Evolutionary conservation across 1,284 basidiomycete species (phyloP).

Genomic region (Lignosus rhinocerotis): DNA sequence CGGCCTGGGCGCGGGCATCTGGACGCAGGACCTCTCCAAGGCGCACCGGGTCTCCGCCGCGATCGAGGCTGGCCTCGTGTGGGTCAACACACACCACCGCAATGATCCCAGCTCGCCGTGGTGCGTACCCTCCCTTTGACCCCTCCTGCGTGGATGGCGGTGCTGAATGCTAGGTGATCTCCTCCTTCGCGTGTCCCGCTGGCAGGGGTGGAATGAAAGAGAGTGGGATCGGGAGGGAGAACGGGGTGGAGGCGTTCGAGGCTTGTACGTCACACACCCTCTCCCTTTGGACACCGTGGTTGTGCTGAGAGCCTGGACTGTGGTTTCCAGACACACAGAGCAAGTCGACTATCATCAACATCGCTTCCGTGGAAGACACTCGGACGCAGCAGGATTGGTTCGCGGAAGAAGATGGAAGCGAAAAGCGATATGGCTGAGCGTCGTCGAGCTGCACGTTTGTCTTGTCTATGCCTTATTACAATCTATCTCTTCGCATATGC

Average conservation of each 20-base stretch:
- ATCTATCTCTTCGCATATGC: not conserved
- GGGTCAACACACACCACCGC: constrained; percentile 86
- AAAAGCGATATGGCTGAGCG: constrained; percentile 34
- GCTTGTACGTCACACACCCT: constrained; percentile 51
- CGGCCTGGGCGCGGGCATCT: constrained; percentile 78
- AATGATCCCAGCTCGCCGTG: constrained; percentile 88
- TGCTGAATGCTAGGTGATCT: not conserved
- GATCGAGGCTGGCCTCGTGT: constrained; percentile 75
- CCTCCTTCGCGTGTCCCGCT: not conserved
- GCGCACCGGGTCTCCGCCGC: constrained; percentile 69
- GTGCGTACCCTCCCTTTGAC: constrained; percentile 41
- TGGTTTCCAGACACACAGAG: constrained; percentile 68
- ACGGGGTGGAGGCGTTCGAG: constrained; percentile 76
- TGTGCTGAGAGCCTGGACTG: not conserved
- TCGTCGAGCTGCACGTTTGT: not conserved
- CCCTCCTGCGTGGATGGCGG: not conserved
- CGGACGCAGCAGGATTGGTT: constrained; percentile 76
- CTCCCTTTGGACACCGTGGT: not conserved
- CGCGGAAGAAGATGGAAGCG: constrained; percentile 49
- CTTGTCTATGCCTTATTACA: not conserved
- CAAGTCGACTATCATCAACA: constrained; percentile 77
- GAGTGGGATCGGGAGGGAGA: constrained; percentile 81
- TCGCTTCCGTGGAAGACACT: constrained; percentile 58
- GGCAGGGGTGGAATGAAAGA: constrained; percentile 83
- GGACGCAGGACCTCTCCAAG: constrained; percentile 72